Conservation (phyloP, 2,329 filamentous ascomycete genomes). For the Trematosphaeria pertusa region DNA sequence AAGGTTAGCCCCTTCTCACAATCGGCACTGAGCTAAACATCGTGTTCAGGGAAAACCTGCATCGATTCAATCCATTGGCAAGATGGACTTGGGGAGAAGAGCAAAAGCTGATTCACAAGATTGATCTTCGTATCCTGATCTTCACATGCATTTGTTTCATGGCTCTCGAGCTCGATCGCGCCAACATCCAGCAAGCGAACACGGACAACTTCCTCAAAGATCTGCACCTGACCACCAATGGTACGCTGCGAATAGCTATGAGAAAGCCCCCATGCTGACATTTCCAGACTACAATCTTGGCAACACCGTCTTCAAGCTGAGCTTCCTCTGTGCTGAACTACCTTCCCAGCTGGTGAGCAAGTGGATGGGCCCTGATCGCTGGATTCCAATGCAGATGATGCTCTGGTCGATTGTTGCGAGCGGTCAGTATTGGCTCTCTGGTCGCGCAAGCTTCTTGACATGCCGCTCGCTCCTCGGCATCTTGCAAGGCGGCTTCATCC, state of each 20-base stretch:
- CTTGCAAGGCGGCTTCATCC: constrained; percentile 60
- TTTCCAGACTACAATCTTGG: constrained; percentile 28
- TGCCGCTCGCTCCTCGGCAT: constrained; percentile 48
- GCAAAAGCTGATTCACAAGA: constrained; percentile 33
- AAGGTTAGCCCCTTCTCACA: background rate
- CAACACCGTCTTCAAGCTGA: constrained; percentile 26
- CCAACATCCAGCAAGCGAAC: constrained; percentile 28
- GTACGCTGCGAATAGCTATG: constrained; percentile 4
- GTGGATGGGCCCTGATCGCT: constrained; percentile 36
- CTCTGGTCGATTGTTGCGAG: constrained; percentile 55
- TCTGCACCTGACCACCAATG: constrained; percentile 30
- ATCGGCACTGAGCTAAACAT: no score
- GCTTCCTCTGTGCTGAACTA: constrained; percentile 30
- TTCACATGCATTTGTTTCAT: constrained; percentile 58
- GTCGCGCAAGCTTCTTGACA: constrained; percentile 47
- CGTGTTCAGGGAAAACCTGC: constrained; percentile 42
- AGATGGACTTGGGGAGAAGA: constrained; percentile 37
- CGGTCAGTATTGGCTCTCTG: constrained; percentile 70
- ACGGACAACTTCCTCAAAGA: constrained; percentile 32
- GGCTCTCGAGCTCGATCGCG: constrained; percentile 54
- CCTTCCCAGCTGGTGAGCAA: constrained; percentile 33
- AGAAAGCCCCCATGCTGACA: background rate
- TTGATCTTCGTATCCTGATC: constrained; percentile 43
- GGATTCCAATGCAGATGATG: constrained; percentile 54
- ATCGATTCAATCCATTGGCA: constrained; percentile 27